A percentile compares a stretch with the other conserved stretches of the same genome.
phyloP scores from a whole-genome alignment of 768 basidiomycete genomes.

The Lactarius hatsudake region DNA sequence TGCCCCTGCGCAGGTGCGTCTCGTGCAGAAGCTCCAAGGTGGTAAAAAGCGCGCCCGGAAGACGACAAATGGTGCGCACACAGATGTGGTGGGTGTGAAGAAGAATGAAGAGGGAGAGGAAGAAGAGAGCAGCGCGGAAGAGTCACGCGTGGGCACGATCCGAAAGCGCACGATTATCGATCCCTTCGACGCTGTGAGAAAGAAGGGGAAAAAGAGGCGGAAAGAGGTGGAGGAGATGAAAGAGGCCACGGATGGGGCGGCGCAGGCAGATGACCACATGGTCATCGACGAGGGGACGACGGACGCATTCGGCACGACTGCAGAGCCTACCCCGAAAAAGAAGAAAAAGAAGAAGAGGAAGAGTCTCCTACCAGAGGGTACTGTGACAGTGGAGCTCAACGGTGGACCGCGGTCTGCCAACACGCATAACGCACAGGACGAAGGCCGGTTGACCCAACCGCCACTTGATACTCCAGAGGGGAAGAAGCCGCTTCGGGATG shows the following conservation, averaged over 20 bases:
- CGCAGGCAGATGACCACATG: background rate
- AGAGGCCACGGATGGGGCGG: background rate
- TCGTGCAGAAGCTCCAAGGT: constrained; percentile 57
- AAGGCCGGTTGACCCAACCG: background rate
- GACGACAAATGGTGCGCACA: constrained; percentile 36
- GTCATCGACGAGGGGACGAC: constrained; percentile 2
- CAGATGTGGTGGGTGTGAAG: background rate
- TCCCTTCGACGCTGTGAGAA: constrained; percentile 46
- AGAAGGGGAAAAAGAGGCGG: constrained; percentile 46
- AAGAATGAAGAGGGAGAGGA: constrained; percentile 34
- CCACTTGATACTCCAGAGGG: background rate
- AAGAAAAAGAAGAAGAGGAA: constrained; percentile 34
- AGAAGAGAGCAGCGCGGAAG: constrained; percentile 45
- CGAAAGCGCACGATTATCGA: constrained; percentile 60
- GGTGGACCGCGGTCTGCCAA: background rate
- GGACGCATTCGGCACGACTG: background rate
- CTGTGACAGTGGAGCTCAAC: background rate
- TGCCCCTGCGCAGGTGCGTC: constrained; percentile 39
- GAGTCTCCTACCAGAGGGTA: background rate
- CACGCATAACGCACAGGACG: background rate
- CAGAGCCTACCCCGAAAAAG: constrained; percentile 20
- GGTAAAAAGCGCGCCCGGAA: constrained; percentile 46
- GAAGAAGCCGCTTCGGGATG: background rate
- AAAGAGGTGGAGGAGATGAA: constrained; percentile 23
- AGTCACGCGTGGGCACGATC: constrained; percentile 51